Base-by-base conservation (phyloP, 192 early-diverging fungal species). In the Coemansia sp. region DNA sequence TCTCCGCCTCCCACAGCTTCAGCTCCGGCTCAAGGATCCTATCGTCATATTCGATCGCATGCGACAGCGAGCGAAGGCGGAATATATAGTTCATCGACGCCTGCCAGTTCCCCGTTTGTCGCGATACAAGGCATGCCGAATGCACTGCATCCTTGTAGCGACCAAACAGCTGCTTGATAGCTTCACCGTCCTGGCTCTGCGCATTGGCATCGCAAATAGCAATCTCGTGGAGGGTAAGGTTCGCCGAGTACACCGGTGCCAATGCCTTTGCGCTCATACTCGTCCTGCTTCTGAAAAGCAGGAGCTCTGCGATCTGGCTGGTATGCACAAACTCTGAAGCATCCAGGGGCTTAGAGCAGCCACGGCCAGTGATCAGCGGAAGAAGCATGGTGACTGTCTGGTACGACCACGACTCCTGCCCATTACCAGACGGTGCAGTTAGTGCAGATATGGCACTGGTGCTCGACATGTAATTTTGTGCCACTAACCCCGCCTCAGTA, bases 1-100 rank as follows among this genome's bases (percentile, higher is more conserved):
- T 75, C 59, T 81, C 73, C 5, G 79, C 73, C 70, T 75, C 73
- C 79, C 79, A 81, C 67, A 81, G 74, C 55, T 31, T 57, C 16
- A 57, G 31, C 63, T 74, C 72, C 0, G 66, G 59, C 49, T 65
- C 73, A 18, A 75, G 42, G 6, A 57, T 31, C 16, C 39, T 59
- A 26, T 65, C 64, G 29, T 48, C 31, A 16, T 61, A 16, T 2
- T 23, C 37, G 20, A 28, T 57, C 0, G 21, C 25, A 37, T 56
- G 64, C 29, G 61, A 31, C 42, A 66, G 37, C 0, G 64, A 34
- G 2, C 70, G 67, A n/a, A 81, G 64, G 10, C 79, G 70, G 61
- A 73, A 76, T 16, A 73, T 68, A 42, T 73, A 67, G 52, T 66
- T 72, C 74, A 81, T 75, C 42, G 79, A 68, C 34, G 60, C 60